A percentile compares a stretch with the other conserved stretches of the same genome.
Conservation (phyloP, 495 filamentous ascomycete species). For the Wilcoxina mikolae region DNA sequence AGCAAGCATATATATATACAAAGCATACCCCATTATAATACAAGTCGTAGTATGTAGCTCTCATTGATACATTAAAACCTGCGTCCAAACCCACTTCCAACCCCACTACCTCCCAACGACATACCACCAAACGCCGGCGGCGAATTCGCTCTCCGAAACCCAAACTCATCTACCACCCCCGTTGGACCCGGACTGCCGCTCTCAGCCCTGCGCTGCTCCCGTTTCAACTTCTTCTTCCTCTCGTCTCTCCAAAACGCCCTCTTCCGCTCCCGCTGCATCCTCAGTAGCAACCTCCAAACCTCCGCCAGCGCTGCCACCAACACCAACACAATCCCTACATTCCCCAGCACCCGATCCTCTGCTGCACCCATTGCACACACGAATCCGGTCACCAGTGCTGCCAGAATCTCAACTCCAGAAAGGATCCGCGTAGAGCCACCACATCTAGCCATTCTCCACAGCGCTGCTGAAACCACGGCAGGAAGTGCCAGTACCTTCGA, state of each 20-base stretch:
- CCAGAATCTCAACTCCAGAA: neutral
- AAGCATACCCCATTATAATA: too few relatives aligned
- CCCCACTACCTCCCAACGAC: too few relatives aligned
- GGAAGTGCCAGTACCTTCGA: neutral
- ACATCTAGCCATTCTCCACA: neutral
- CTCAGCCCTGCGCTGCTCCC: too few relatives aligned
- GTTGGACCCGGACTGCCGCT: neutral
- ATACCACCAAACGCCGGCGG: too few relatives aligned
- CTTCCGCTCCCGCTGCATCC: constrained; percentile 9
- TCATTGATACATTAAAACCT: too few relatives aligned
- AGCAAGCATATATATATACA: too few relatives aligned
- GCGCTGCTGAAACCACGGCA: neutral
- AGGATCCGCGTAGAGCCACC: neutral
- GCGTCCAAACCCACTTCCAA: too few relatives aligned
- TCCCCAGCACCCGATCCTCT: neutral
- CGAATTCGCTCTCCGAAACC: neutral
- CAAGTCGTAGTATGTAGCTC: too few relatives aligned
- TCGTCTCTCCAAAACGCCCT: constrained; percentile 12
- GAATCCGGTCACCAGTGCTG: neutral
- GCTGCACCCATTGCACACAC: neutral
- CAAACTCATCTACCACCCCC: neutral
- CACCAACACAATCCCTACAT: neutral
- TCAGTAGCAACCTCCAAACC: constrained; percentile 10
- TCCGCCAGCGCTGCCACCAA: constrained; percentile 1
- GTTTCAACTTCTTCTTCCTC: neutral